Percentiles rank a stretch among this genome's conserved stretches.
Evolutionary conservation across 2,329 filamentous ascomycete species (phyloP).

Genomic region (Ophiocordyceps polyrhachis-furcata): DNA sequence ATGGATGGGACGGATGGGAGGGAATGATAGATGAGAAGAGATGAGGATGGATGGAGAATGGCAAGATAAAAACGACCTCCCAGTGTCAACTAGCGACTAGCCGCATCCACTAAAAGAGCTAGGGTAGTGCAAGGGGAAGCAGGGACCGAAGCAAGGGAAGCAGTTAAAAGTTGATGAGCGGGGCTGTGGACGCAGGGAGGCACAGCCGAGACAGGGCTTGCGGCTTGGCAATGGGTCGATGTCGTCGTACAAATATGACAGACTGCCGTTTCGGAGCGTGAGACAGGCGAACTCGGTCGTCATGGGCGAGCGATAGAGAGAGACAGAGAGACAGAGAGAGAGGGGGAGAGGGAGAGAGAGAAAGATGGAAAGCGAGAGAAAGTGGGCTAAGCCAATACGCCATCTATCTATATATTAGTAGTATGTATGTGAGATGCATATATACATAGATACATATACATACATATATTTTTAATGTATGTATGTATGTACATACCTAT

Average conservation of each 20-base stretch:
- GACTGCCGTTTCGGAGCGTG: neutral
- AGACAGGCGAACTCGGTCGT: neutral
- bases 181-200: neutral
- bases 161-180: neutral
- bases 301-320: neutral
- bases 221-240: conserved; percentile 1
- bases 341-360: neutral
- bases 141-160: neutral
- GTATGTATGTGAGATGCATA: no score
- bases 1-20: neutral
- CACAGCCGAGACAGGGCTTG: neutral
- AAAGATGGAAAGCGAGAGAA: neutral
- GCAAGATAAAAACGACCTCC: neutral
- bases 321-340: neutral
- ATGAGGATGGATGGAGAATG: neutral
- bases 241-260: neutral
- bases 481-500: no score
- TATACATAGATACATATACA: no score
- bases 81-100: neutral
- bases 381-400: neutral
- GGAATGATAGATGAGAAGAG: neutral
- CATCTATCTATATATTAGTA: no score
- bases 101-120: neutral
- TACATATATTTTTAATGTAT: no score
- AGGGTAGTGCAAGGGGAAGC: neutral